These are phyloP conservation scores for Yamadazyma triangularis DNA, from an alignment of 1,139 yeast genomes.

Conservation along the genomic window DNA sequence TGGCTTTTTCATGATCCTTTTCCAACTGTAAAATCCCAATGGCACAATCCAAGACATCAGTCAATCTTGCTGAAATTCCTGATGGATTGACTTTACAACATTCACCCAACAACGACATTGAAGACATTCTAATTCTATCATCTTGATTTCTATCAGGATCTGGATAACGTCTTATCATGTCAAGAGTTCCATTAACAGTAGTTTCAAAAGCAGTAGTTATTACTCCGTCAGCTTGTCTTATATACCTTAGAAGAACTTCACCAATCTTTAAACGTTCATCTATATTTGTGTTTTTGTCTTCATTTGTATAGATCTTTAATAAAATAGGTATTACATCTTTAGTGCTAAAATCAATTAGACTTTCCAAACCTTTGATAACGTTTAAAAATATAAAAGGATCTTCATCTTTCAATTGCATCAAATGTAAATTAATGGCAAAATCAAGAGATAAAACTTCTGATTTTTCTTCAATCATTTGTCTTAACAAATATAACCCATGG, in stretches of 20 bases:
- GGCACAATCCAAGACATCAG: conserved; percentile 67
- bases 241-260: conserved; percentile 65
- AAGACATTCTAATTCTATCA: conserved; percentile 70
- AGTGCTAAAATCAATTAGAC: conserved; percentile 46
- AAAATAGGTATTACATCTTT: conserved; percentile 36
- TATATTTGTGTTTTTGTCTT: conserved; percentile 24
- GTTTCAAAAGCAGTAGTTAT: conserved; percentile 41
- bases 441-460: conserved; percentile 50
- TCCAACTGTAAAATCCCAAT: conserved; percentile 68
- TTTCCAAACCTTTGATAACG: conserved; percentile 72
- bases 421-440: conserved; percentile 56
- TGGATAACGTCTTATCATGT: conserved; percentile 29
- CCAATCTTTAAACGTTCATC: conserved; percentile 76
- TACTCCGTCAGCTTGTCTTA: conserved; percentile 46
- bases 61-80: conserved; percentile 45
- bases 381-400: conserved; percentile 88
- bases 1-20: conserved; percentile 36
- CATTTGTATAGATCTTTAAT: conserved; percentile 36
- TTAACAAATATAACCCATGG: conserved; percentile 68
- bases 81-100: conserved; percentile 57
- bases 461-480: conserved; percentile 49
- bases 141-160: conserved; percentile 37
- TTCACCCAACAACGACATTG: conserved; percentile 75
- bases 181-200: conserved; percentile 32
- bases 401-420: conserved; percentile 63